Evolutionary conservation across 2,329 filamentous ascomycete genomes (phyloP).

Genomic region (Ophiostoma populinum): DNA sequence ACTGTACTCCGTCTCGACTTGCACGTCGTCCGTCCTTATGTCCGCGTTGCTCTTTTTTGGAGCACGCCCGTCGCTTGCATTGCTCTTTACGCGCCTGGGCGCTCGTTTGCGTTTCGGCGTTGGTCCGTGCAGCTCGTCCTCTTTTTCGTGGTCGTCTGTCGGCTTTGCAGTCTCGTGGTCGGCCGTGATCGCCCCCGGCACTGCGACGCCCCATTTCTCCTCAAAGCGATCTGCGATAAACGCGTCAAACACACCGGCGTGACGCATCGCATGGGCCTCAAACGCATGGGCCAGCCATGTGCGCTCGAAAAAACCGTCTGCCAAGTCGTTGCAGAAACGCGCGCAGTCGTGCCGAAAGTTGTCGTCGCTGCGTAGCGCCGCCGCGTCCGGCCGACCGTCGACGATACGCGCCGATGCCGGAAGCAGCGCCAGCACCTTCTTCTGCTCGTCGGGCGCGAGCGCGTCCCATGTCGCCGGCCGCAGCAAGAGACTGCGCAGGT

Average conservation of each 20-base stretch:
- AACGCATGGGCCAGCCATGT: constrained; percentile 36
- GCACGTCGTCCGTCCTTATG: too few relatives aligned
- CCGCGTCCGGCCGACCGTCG: constrained; percentile 19
- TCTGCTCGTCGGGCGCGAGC: constrained; percentile 18
- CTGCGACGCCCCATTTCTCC: constrained; percentile 27
- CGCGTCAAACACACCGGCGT: constrained; percentile 31
- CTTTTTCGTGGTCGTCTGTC: neutral
- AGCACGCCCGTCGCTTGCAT: too few relatives aligned
- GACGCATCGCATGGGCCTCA: constrained; percentile 30
- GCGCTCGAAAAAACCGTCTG: constrained; percentile 30
- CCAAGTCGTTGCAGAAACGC: constrained; percentile 26
- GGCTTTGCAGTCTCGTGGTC: neutral
- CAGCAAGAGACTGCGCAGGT: constrained; percentile 21
- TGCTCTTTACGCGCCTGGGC: too few relatives aligned
- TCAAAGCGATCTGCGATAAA: constrained; percentile 27
- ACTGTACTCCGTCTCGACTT: too few relatives aligned
- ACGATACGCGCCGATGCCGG: constrained; percentile 16
- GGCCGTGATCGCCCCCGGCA: constrained; percentile 17
- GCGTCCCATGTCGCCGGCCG: constrained; percentile 21
- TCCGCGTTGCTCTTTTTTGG: too few relatives aligned
- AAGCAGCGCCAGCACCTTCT: constrained; percentile 20
- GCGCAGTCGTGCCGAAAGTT: constrained; percentile 26
- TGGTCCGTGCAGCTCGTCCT: too few relatives aligned
- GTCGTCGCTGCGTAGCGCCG: constrained; percentile 22
- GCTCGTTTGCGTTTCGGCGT: too few relatives aligned